Percentiles rank a stretch among this genome's conserved stretches.
phyloP scores from a whole-genome alignment of 2,329 filamentous ascomycete species.

The Calcarisporium arbuscula region DNA sequence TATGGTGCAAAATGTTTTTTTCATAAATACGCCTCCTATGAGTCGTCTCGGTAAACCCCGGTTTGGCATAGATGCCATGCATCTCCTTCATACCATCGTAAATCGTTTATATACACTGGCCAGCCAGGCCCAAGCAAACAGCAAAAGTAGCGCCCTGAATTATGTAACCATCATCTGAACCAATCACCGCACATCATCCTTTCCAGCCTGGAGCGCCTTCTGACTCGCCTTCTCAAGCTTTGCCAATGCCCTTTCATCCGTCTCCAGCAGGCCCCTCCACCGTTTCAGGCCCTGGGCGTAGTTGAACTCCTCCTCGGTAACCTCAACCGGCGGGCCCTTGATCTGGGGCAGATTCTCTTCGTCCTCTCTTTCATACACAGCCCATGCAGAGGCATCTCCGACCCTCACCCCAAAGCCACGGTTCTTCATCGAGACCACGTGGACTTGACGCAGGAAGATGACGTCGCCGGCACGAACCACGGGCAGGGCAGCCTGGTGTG shows the following conservation, averaged over 20 bases:
- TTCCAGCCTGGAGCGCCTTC: slow-evolving; percentile 22
- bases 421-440: slow-evolving; percentile 45
- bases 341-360: slow-evolving; percentile 42
- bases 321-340: slow-evolving; percentile 54
- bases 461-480: slow-evolving; percentile 49
- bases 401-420: slow-evolving; percentile 50
- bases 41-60: too few species aligned
- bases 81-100: too few species aligned
- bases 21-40: too few species aligned
- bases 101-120: too few species aligned
- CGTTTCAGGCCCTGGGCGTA: slow-evolving; percentile 42
- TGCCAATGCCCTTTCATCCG: slow-evolving; percentile 37
- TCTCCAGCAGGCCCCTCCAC: slow-evolving; percentile 43
- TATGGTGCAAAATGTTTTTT: too few species aligned
- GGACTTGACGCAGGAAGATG: slow-evolving; percentile 51
- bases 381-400: slow-evolving; percentile 54
- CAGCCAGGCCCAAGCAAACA: too few species aligned
- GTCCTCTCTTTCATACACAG: slow-evolving; percentile 47
- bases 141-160: too few species aligned
- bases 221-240: slow-evolving; percentile 43
- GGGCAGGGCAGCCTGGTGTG: slow-evolving; percentile 51
- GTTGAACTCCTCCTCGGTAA: slow-evolving; percentile 40
- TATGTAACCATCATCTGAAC: too few species aligned
- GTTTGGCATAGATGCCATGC: too few species aligned
- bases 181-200: too few species aligned